These are phyloP conservation scores for Cryptococcus sp. DNA, from an alignment of 1,284 basidiomycete genomes.

Conservation along the genomic window DNA sequence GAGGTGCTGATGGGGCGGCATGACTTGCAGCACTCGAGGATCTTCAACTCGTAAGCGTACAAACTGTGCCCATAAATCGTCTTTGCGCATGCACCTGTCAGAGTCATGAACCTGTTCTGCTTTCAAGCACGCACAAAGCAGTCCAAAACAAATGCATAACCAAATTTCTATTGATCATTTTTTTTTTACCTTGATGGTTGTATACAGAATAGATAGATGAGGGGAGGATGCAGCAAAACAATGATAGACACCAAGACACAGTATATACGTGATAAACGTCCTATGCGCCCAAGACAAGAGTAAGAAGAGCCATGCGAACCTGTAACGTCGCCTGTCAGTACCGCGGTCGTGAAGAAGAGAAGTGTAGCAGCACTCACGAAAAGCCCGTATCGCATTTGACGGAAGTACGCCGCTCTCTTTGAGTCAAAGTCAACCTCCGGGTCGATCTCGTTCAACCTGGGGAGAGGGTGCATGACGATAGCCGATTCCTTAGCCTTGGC, in stretches of 20 bases:
- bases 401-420: conserved; percentile 91
- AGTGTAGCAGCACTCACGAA: conserved; percentile 63
- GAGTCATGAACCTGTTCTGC: too few relatives aligned
- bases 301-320: conserved; percentile 74
- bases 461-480: conserved; percentile 98
- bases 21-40: conserved; percentile 89
- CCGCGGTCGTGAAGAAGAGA: background rate
- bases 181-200: too few relatives aligned
- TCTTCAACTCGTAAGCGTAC: conserved; percentile 68
- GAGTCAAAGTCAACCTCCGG: conserved; percentile 97
- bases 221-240: too few relatives aligned
- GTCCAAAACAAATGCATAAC: too few relatives aligned
- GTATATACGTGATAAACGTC: too few relatives aligned
- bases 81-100: background rate
- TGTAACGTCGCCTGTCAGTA: conserved; percentile 30
- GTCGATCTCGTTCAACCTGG: conserved; percentile 93
- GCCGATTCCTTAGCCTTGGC: conserved; percentile 89
- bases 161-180: too few relatives aligned
- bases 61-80: background rate
- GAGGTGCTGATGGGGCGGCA: conserved; percentile 87
- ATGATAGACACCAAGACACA: too few relatives aligned
- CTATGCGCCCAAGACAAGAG: conserved; percentile 60
- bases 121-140: background rate
- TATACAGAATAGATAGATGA: too few relatives aligned
- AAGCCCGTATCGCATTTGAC: conserved; percentile 97